Evolutionary conservation across 176 grass and related monocot species (phyloP).

Genomic region (Oryza glaberrima): DNA sequence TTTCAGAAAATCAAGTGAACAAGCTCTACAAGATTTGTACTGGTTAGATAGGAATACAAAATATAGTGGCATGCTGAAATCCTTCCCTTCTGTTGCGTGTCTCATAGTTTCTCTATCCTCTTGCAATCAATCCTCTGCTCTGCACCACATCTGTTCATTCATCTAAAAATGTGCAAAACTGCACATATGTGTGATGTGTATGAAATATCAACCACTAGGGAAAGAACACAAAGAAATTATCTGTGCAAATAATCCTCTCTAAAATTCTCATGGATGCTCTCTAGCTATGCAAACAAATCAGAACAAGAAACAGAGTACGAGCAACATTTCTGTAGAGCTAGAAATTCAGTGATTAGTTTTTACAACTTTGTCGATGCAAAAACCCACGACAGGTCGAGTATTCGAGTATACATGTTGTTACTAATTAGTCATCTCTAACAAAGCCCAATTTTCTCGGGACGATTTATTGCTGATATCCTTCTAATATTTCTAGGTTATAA

Average conservation of each 20-base stretch:
- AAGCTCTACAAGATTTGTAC: background rate
- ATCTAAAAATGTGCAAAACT: background rate
- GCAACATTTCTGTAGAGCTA: background rate
- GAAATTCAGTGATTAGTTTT: slow-evolving; percentile 12
- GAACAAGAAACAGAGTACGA: slow-evolving; percentile 11
- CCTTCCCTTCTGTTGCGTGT: background rate
- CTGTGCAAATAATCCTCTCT: background rate
- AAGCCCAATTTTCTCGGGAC: slow-evolving; percentile 35
- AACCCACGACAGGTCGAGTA: slow-evolving; percentile 30
- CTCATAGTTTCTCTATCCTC: background rate
- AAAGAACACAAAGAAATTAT: background rate
- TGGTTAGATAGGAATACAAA: slow-evolving; percentile 6
- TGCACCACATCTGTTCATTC: background rate
- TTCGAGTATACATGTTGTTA: slow-evolving; percentile 9
- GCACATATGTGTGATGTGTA: background rate
- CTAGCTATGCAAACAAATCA: background rate
- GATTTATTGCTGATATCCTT: slow-evolving; percentile 41
- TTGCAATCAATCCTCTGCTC: slow-evolving; percentile 13
- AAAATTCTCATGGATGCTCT: background rate
- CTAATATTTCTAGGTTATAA: slow-evolving; percentile 34
- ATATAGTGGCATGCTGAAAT: background rate
- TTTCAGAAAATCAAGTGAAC: slow-evolving; percentile 37
- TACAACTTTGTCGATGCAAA: slow-evolving; percentile 41
- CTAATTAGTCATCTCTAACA: slow-evolving; percentile 15
- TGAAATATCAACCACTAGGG: background rate